Evolutionary conservation across 2,329 filamentous ascomycete species (phyloP).

Genomic region (Aureobasidium sp.): DNA sequence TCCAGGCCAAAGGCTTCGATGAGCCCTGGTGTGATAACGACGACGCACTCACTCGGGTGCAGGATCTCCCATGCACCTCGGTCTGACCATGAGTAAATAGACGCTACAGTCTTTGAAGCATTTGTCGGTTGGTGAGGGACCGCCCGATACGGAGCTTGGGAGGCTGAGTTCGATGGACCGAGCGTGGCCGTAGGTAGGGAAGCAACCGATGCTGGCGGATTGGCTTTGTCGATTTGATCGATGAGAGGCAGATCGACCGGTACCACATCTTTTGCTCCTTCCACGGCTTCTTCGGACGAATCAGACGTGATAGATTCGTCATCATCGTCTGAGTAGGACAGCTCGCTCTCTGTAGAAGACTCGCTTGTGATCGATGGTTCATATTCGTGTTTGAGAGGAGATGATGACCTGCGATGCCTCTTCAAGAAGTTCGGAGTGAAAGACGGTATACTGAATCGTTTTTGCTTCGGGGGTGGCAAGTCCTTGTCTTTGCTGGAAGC

Average conservation of each 20-base stretch:
- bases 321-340: conserved; percentile 41
- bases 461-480: conserved; percentile 11
- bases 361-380: conserved; percentile 69
- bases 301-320: conserved; percentile 37
- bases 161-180: conserved; percentile 72
- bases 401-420: conserved; percentile 66
- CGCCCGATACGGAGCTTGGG: conserved; percentile 59
- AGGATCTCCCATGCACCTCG: conserved; percentile 53
- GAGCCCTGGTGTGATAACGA: conserved; percentile 54
- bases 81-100: conserved; percentile 56
- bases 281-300: conserved; percentile 41
- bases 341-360: conserved; percentile 50
- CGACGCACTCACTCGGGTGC: conserved; percentile 53
- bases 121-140: conserved; percentile 37
- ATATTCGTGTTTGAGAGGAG: conserved; percentile 94
- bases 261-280: conserved; percentile 13
- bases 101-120: conserved; percentile 48
- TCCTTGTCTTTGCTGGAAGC: conserved; percentile 11
- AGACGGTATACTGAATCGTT: conserved; percentile 19
- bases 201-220: conserved; percentile 19
- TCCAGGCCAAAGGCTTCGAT: conserved; percentile 54
- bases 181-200: conserved; percentile 44
- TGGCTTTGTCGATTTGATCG: conserved; percentile 25
- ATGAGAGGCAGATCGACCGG: conserved; percentile 17
- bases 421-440: conserved; percentile 29